Evolutionary conservation across 805 yeast species (phyloP), one percentile per base, ranked within the genome.

Genomic region (Tetrapisispora nanseiensis): DNA sequence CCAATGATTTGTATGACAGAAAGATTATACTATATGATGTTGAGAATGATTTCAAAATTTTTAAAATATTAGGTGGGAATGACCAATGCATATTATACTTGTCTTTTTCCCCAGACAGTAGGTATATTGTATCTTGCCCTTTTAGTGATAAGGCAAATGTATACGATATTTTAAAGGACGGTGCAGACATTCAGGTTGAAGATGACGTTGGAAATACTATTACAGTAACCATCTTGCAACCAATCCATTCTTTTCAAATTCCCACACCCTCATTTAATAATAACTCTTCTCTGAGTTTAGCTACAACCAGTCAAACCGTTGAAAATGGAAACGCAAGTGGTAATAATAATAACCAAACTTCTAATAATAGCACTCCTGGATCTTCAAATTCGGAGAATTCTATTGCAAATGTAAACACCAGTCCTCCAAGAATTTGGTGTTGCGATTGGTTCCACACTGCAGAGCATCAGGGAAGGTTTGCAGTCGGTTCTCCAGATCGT

Each of bases 401-500:
- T 4, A 22, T 35, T 15, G 20, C 29, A 10, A 35, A 35, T 35
- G 38, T 16, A 24, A 35, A 35, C 13, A 10, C 29, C 9, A 50
- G 41, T 16, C 39, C 56, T 8, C 56, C 64, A 11, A 54, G 77
- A 40, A 57, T 71, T 12, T 71, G 76, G 69, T 66, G 80, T 23
- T 78, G 87, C 49, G 89, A 79, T 47, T 87, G 90, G 76, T 63
- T 82, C 39, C 84, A 82, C 4, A 63, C 70, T 37, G 68, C 70
- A 15, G 45, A 45, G 23, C 56, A 55, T 37, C 44, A 46, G 22
- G 63, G 65, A 31, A 62, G 71, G 40, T 80, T 86, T 50, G 70
- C 83, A 5, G 68, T 84, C 18, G 90, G 94, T 0, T 78, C 89
- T 0, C 87, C 89, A 0, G 95, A 84, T 56, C 77, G 79, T 47